Conservation (phyloP, 495 filamentous ascomycete genomes). For the Lepidopterella palustris region DNA sequence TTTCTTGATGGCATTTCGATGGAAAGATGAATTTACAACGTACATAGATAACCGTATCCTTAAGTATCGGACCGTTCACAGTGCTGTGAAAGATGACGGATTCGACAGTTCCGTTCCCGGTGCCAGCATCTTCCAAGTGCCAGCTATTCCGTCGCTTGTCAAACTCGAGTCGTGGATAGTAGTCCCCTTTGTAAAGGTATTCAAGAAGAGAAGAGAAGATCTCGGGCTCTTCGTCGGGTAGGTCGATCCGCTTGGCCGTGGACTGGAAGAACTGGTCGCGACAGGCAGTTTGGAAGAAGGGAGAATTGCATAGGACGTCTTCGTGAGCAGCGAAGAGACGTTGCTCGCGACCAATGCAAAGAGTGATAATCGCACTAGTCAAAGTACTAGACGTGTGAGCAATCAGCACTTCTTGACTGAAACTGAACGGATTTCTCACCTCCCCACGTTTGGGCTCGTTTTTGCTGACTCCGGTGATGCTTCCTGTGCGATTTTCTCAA, state of each 20-base stretch:
- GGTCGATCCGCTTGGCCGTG: constrained; percentile 48
- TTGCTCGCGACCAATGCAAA: constrained; percentile 68
- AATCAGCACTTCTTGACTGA: background rate
- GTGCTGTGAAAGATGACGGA: constrained; percentile 64
- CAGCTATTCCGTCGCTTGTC: constrained; percentile 39
- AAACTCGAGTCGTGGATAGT: constrained; percentile 46
- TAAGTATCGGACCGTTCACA: constrained; percentile 62
- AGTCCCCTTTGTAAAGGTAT: constrained; percentile 67
- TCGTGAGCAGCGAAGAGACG: constrained; percentile 71
- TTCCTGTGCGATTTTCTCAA: constrained; percentile 25
- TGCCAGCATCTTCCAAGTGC: constrained; percentile 35
- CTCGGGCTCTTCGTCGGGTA: constrained; percentile 62
- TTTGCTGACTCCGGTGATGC: constrained; percentile 25
- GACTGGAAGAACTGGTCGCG: constrained; percentile 54
- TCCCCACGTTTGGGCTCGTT: constrained; percentile 26
- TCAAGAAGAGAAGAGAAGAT: constrained; percentile 62
- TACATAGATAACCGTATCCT: constrained; percentile 79
- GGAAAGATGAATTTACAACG: constrained; percentile 3
- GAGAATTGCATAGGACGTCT: constrained; percentile 55
- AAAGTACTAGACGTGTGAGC: constrained; percentile 26
- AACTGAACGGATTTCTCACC: constrained; percentile 14
- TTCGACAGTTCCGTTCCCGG: constrained; percentile 37
- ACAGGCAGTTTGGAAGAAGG: constrained; percentile 49
- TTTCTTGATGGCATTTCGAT: background rate
- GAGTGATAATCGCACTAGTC: constrained; percentile 68